Conservation (phyloP, 2,329 filamentous ascomycete species). For the Aspergillus neotritici region DNA sequence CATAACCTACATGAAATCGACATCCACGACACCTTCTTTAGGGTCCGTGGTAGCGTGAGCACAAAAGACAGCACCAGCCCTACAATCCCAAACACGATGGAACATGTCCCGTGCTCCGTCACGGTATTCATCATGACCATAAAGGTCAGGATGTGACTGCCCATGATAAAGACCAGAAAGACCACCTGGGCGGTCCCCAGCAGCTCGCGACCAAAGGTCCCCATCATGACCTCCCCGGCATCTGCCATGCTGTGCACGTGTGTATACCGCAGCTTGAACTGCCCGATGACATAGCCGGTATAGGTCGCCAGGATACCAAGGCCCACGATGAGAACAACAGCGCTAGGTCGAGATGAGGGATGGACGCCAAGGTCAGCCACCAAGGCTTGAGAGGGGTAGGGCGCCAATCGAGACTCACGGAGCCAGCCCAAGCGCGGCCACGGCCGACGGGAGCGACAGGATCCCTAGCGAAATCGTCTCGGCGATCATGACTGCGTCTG, state of each 20-base stretch:
- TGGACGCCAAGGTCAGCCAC: background rate
- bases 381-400: background rate
- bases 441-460: slow-evolving; percentile 47
- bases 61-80: slow-evolving; percentile 52
- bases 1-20: slow-evolving; percentile 44
- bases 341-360: slow-evolving; percentile 1
- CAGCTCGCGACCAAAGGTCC: slow-evolving; percentile 55
- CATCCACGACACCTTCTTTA: slow-evolving; percentile 54
- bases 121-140: slow-evolving; percentile 60
- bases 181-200: slow-evolving; percentile 56
- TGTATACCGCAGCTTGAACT: slow-evolving; percentile 51
- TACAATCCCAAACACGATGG: slow-evolving; percentile 54
- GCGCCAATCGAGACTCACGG: slow-evolving; percentile 29
- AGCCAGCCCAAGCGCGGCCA: slow-evolving; percentile 48
- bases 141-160: slow-evolving; percentile 62
- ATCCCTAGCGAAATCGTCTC: slow-evolving; percentile 53
- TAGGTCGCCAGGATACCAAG: slow-evolving; percentile 51
- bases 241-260: slow-evolving; percentile 61
- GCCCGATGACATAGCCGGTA: slow-evolving; percentile 53
- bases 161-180: slow-evolving; percentile 61
- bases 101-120: slow-evolving; percentile 54
- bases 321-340: slow-evolving; percentile 42
- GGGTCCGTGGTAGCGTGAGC: slow-evolving; percentile 54
- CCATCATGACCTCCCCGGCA: slow-evolving; percentile 56
- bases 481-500: slow-evolving; percentile 46